phyloP scores from a whole-genome alignment of 2,329 filamentous ascomycete genomes.

The Colletotrichum australisinense region DNA sequence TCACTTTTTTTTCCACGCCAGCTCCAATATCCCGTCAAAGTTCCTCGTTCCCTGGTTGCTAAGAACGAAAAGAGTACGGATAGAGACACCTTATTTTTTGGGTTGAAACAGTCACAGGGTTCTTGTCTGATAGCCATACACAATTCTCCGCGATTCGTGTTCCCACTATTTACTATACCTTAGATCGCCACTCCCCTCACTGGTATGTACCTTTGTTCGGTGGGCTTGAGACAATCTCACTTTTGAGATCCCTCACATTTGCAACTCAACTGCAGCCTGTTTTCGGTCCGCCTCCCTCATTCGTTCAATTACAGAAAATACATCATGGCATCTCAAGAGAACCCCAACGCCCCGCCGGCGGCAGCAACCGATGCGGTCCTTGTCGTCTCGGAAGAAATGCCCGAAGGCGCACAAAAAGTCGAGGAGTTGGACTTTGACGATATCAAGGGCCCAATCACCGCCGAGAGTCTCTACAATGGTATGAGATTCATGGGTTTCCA shows the following conservation, averaged over 20 bases:
- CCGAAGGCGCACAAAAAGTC: conserved; percentile 82
- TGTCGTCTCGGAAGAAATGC: conserved; percentile 84
- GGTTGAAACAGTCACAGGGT: conserved; percentile 19
- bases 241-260: background rate
- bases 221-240: conserved; percentile 22
- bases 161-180: conserved; percentile 21
- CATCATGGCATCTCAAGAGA: conserved; percentile 44
- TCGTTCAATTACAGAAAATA: background rate
- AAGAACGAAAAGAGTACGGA: background rate
- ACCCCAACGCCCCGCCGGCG: conserved; percentile 61
- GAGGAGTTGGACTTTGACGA: conserved; percentile 93
- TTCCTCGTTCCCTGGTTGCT: background rate
- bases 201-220: conserved; percentile 13
- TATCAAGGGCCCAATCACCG: conserved; percentile 81
- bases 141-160: conserved; percentile 22
- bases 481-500: conserved; percentile 88
- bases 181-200: conserved; percentile 20
- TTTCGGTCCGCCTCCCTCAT: background rate
- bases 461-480: conserved; percentile 82
- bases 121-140: conserved; percentile 12
- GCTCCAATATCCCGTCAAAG: background rate
- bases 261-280: background rate
- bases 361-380: conserved; percentile 84
- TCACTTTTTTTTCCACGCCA: conserved; percentile 1
- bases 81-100: conserved; percentile 8